phyloP scores from a whole-genome alignment of 2,329 filamentous ascomycete genomes.

The Rhynchosporium secalis region DNA sequence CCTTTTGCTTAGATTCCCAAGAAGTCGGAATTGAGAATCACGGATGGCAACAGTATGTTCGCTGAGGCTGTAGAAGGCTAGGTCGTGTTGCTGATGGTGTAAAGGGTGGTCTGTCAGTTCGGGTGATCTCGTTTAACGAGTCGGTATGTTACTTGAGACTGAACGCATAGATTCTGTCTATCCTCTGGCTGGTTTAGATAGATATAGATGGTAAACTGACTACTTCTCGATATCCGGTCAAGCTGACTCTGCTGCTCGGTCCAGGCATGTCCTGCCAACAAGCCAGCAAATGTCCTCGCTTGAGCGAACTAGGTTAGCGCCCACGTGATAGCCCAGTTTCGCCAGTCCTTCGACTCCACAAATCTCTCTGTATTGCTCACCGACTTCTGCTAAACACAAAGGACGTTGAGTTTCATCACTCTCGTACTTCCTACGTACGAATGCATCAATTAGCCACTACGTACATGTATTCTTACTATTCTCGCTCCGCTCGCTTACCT shows the following conservation, averaged over 20 bases:
- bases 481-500: neutral
- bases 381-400: neutral
- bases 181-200: neutral
- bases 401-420: neutral
- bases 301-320: conserved; percentile 1
- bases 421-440: neutral
- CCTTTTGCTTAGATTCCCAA: neutral
- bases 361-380: conserved; percentile 6
- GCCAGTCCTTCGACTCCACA: conserved; percentile 5
- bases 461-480: neutral
- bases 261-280: neutral
- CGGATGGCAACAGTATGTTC: neutral
- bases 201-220: neutral
- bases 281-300: conserved; percentile 1
- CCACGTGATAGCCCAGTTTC: conserved; percentile 1
- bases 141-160: neutral
- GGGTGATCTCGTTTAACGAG: conserved; percentile 5
- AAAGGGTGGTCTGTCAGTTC: conserved; percentile 5
- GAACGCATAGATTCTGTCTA: neutral
- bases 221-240: neutral
- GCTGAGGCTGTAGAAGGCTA: neutral
- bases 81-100: neutral
- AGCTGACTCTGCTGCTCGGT: conserved; percentile 7
- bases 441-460: neutral
- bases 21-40: too few species aligned